phyloP scores from a whole-genome alignment of 2,329 filamentous ascomycete species.

The Fusarium paranaense region DNA sequence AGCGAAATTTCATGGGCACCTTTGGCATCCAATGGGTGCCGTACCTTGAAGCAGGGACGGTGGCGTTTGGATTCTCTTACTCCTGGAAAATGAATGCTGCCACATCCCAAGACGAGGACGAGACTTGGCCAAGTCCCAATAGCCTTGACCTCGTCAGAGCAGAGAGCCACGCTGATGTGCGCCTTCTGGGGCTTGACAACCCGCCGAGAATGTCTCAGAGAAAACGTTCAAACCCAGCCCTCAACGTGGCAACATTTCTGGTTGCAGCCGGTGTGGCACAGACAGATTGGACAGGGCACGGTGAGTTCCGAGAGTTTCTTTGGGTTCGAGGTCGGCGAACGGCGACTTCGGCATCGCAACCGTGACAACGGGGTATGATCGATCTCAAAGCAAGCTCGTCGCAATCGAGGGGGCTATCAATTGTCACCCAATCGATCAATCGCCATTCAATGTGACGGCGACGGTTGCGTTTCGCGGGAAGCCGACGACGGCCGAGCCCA shows the following conservation, averaged over 20 bases:
- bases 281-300: conserved; percentile 13
- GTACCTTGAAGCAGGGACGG: conserved; percentile 31
- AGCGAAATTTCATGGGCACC: conserved; percentile 2
- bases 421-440: neutral
- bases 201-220: conserved; percentile 1
- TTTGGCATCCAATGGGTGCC: neutral
- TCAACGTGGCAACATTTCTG: conserved; percentile 27
- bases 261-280: conserved; percentile 26
- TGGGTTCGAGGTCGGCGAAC: conserved; percentile 1
- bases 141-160: conserved; percentile 15
- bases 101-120: conserved; percentile 4
- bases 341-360: conserved; percentile 3
- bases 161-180: conserved; percentile 24
- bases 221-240: conserved; percentile 12
- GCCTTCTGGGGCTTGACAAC: conserved; percentile 14
- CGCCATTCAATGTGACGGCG: neutral
- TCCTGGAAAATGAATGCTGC: conserved; percentile 19
- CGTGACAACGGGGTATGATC: conserved; percentile 1
- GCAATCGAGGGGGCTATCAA: neutral
- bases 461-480: conserved; percentile 20
- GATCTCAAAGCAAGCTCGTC: conserved; percentile 6
- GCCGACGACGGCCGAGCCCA: conserved; percentile 32
- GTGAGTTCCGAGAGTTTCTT: conserved; percentile 15
- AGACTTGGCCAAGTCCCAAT: conserved; percentile 23
- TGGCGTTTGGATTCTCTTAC: conserved; percentile 41